Conservation (phyloP, 805 yeast genomes). For the Candida loeiensis region DNA sequence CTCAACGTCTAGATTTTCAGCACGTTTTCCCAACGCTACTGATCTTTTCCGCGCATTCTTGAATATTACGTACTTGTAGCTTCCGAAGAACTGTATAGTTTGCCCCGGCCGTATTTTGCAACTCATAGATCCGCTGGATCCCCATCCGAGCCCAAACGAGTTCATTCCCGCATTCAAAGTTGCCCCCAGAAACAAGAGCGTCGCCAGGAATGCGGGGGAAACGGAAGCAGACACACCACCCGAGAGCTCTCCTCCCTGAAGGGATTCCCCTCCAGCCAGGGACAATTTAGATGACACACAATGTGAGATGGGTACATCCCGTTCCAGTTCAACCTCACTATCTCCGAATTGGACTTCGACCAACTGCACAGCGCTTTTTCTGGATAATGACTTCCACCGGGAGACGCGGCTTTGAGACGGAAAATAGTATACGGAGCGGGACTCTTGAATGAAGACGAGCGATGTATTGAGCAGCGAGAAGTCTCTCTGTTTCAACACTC, state of each 20-base stretch:
- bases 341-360: slow-evolving; percentile 19
- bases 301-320: slow-evolving; percentile 16
- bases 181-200: slow-evolving; percentile 4
- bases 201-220: slow-evolving; percentile 2
- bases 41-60: slow-evolving; percentile 14
- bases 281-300: slow-evolving; percentile 17
- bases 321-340: not conserved
- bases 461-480: not conserved
- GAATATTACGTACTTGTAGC: slow-evolving; percentile 13
- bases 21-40: slow-evolving; percentile 7
- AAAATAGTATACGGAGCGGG: slow-evolving; percentile 10
- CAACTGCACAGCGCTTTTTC: slow-evolving; percentile 13
- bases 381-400: not conserved
- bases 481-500: slow-evolving; percentile 7
- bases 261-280: slow-evolving; percentile 13
- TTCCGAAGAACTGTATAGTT: slow-evolving; percentile 18
- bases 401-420: slow-evolving; percentile 6
- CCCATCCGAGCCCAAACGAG: not conserved
- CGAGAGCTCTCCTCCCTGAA: not conserved
- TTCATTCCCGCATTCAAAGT: not conserved
- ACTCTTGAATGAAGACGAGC: slow-evolving; percentile 9
- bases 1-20: not conserved
- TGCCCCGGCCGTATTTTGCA: slow-evolving; percentile 17
- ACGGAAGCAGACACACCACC: not conserved
- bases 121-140: slow-evolving; percentile 13